phyloP scores from a whole-genome alignment of 176 grass and related monocot genomes.

The Triticum urartu region DNA sequence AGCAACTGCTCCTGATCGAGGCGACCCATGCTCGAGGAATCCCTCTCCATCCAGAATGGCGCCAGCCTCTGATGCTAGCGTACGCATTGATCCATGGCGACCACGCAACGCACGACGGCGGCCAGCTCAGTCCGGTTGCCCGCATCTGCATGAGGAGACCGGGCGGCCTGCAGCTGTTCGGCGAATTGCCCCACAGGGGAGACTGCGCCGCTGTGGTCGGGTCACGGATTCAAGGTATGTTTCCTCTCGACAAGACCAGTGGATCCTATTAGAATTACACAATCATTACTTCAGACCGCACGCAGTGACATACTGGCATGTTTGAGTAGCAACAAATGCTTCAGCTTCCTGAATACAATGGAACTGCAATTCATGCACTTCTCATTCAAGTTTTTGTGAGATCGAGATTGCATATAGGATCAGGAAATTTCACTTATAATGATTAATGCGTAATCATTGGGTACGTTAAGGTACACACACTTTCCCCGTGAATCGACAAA shows the following conservation, averaged over 20 bases:
- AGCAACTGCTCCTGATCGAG: too few species aligned
- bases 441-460: neutral
- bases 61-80: neutral
- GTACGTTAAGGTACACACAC: too few species aligned
- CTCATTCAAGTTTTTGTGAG: neutral
- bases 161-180: neutral
- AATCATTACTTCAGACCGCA: neutral
- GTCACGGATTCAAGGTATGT: neutral
- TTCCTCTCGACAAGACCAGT: neutral
- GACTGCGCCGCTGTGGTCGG: neutral
- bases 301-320: neutral
- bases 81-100: too few species aligned
- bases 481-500: too few species aligned
- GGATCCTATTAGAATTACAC: neutral
- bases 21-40: neutral
- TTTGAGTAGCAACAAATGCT: neutral
- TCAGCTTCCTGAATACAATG: neutral
- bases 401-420: neutral
- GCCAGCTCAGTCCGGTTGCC: too few species aligned
- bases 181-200: neutral
- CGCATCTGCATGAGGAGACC: too few species aligned
- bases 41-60: neutral
- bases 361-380: neutral
- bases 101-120: neutral
- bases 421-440: neutral